Conservation (phyloP, 1,284 basidiomycete genomes). For the Marasmius fiardii region DNA sequence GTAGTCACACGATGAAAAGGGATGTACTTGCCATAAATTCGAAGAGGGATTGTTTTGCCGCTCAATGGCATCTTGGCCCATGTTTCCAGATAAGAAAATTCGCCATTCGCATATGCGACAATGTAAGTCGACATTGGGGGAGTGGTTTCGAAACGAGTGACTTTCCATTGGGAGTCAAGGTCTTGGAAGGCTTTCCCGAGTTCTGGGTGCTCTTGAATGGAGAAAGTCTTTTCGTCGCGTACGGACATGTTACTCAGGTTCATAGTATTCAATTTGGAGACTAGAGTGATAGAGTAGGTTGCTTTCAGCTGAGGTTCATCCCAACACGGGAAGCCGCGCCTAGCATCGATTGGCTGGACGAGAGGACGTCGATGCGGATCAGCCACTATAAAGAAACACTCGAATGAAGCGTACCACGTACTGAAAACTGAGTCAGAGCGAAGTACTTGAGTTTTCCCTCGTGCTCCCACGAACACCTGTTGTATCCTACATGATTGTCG, state of each 20-base stretch:
- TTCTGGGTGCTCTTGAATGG: conserved; percentile 28
- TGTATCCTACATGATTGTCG: conserved; percentile 73
- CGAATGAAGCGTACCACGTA: conserved; percentile 26
- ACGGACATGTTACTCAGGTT: conserved; percentile 88
- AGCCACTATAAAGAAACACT: conserved; percentile 8
- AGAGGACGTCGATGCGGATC: conserved; percentile 25
- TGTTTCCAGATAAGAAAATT: conserved; percentile 73
- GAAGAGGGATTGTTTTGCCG: conserved; percentile 78
- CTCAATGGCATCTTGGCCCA: conserved; percentile 83
- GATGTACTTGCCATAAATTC: conserved; percentile 67
- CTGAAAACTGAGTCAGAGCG: conserved; percentile 82
- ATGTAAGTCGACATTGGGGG: conserved; percentile 90
- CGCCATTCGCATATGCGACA: conserved; percentile 88
- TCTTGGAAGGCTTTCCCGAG: conserved; percentile 35
- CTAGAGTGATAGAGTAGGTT: conserved; percentile 79
- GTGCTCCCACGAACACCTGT: conserved; percentile 54
- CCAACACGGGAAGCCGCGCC: conserved; percentile 86
- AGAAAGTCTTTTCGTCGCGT: conserved; percentile 48
- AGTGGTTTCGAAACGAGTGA: conserved; percentile 76
- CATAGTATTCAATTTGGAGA: conserved; percentile 77
- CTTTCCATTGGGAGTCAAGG: conserved; percentile 66
- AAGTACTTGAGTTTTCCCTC: conserved; percentile 65
- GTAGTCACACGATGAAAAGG: neutral
- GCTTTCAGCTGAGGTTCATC: conserved; percentile 94
- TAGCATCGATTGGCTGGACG: conserved; percentile 83